These are phyloP conservation scores for Rosa rugosa DNA, from an alignment of 306 rosid genomes.

Conservation along the genomic window DNA sequence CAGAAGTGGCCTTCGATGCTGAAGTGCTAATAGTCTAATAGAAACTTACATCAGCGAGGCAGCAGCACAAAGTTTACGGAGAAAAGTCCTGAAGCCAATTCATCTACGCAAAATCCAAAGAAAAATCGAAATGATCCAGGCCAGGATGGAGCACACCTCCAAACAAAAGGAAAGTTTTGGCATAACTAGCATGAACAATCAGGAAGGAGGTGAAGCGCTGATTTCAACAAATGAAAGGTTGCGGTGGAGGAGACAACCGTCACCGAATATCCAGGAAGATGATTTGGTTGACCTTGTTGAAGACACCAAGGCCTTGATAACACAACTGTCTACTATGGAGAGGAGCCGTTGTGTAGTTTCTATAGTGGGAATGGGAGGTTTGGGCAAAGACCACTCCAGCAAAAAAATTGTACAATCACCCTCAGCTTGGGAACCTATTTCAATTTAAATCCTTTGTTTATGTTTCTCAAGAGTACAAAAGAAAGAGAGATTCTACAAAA, in stretches of 20 bases:
- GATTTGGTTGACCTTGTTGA: not conserved
- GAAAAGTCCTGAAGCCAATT: slow-evolving; percentile 30
- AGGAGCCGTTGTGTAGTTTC: not conserved
- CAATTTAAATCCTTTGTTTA: not conserved
- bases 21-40: slow-evolving; percentile 34
- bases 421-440: not conserved
- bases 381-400: not conserved
- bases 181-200: not conserved
- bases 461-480: not conserved
- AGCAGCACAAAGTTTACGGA: slow-evolving; percentile 3
- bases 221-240: not conserved
- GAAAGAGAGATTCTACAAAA: not conserved
- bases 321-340: not conserved
- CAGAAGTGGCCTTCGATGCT: slow-evolving; percentile 39
- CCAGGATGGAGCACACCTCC: not conserved
- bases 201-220: not conserved
- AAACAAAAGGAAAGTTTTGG: not conserved
- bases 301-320: not conserved
- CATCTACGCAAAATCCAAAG: slow-evolving; percentile 15
- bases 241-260: not conserved
- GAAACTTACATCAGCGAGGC: slow-evolving; percentile 36
- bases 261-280: not conserved
- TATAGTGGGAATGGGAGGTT: not conserved
- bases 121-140: not conserved
- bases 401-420: not conserved